Evolutionary conservation across 176 grass and related monocot genomes (phyloP).

Genomic region (Chrysopogon serrulatus): DNA sequence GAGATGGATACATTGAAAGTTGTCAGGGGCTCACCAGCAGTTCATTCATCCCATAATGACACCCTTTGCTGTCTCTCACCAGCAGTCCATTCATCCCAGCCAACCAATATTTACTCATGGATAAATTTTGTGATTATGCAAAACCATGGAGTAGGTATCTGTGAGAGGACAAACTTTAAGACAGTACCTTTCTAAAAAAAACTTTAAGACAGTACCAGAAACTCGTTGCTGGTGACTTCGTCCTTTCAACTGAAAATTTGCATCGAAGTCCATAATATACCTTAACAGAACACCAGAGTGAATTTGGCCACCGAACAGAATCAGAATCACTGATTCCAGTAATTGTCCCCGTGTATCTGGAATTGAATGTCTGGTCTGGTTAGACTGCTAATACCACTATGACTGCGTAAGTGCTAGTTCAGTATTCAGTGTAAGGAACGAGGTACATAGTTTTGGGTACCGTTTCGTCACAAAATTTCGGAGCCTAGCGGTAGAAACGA

Average conservation of each 20-base stretch:
- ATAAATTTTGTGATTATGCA: background rate
- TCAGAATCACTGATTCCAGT: constrained; percentile 94
- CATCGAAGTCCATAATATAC: constrained; percentile 25
- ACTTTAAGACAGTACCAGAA: no score
- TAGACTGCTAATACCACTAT: background rate
- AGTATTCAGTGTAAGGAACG: background rate
- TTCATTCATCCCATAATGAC: constrained; percentile 95
- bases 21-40: constrained; percentile 83
- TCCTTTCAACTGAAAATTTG: background rate
- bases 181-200: no score
- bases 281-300: constrained; percentile 97
- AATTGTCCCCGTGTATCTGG: constrained; percentile 96
- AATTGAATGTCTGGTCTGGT: constrained; percentile 2
- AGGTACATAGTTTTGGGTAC: no score
- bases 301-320: constrained; percentile 80
- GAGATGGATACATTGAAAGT: constrained; percentile 94
- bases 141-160: background rate
- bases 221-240: no score
- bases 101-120: constrained; percentile 51
- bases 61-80: constrained; percentile 94
- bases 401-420: background rate
- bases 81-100: constrained; percentile 95
- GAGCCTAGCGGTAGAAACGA: no score
- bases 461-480: no score
- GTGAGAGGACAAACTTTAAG: background rate